Percentiles rank a stretch among this genome's conserved stretches.
Conservation (phyloP, 148 eudicot genomes). For the Cornus florida region DNA sequence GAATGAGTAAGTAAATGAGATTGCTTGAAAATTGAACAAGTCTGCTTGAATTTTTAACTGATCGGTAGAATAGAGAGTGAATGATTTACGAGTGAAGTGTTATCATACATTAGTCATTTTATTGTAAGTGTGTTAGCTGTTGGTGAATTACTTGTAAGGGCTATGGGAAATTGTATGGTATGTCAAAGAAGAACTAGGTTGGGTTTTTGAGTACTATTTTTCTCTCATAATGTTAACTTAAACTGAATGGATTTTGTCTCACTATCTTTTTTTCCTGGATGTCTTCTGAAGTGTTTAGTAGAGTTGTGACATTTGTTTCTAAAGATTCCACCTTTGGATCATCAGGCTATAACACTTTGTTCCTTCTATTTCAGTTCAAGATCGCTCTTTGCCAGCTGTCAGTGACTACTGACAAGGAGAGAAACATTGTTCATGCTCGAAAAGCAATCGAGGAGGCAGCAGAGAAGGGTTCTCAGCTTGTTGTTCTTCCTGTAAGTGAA, state of each 20-base stretch:
- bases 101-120: background rate
- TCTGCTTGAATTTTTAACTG: background rate
- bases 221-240: background rate
- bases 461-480: slow-evolving; percentile 79
- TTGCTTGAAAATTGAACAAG: background rate
- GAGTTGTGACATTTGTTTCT: background rate
- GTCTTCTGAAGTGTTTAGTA: background rate
- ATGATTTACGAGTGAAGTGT: background rate
- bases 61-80: no score
- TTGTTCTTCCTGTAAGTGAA: slow-evolving; percentile 70
- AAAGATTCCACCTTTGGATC: background rate
- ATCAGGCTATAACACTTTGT: background rate
- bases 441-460: slow-evolving; percentile 82
- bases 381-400: slow-evolving; percentile 85
- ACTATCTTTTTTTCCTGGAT: background rate
- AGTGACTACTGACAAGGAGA: slow-evolving; percentile 85
- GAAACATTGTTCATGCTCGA: slow-evolving; percentile 80
- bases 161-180: background rate
- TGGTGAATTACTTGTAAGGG: background rate
- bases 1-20: background rate
- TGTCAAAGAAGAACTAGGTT: background rate
- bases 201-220: background rate
- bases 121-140: background rate
- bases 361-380: slow-evolving; percentile 53
- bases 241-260: background rate